phyloP scores from a whole-genome alignment of 23 red algal species.

The Gracilaria gracilis region DNA sequence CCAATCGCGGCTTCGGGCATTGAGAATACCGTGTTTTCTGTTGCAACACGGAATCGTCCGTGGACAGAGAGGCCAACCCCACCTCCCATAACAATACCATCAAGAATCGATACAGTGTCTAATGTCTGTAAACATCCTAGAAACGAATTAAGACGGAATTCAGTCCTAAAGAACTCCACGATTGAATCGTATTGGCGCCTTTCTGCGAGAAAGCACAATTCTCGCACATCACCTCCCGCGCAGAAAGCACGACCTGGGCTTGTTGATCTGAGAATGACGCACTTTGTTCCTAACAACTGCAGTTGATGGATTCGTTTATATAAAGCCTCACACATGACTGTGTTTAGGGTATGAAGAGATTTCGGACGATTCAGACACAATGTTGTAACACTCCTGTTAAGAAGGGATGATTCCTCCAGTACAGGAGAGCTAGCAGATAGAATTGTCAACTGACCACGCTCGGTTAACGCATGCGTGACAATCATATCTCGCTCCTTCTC shows the following conservation, averaged over 20 bases:
- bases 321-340: slow-evolving; percentile 60
- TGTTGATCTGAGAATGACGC: slow-evolving; percentile 57
- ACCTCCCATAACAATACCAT: slow-evolving; percentile 98
- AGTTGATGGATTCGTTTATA: slow-evolving; percentile 10
- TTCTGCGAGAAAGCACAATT: slow-evolving; percentile 41
- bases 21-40: slow-evolving; percentile 85
- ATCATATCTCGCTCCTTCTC: neutral
- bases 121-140: slow-evolving; percentile 51
- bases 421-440: neutral
- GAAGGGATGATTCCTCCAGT: neutral
- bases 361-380: slow-evolving; percentile 71
- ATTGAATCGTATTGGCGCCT: slow-evolving; percentile 1
- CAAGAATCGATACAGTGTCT: slow-evolving; percentile 75
- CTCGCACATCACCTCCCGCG: slow-evolving; percentile 90
- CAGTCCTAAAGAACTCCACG: slow-evolving; percentile 76
- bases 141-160: slow-evolving; percentile 75
- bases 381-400: slow-evolving; percentile 23
- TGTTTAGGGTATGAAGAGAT: slow-evolving; percentile 69
- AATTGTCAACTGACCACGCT: neutral
- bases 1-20: slow-evolving; percentile 96
- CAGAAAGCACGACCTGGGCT: slow-evolving; percentile 72
- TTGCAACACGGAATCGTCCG: slow-evolving; percentile 81
- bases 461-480: slow-evolving; percentile 8
- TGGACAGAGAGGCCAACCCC: slow-evolving; percentile 93
- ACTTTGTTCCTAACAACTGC: neutral